These are phyloP conservation scores for Fusarium bactridioides DNA, from an alignment of 2,329 filamentous ascomycete genomes.

Conservation along the genomic window DNA sequence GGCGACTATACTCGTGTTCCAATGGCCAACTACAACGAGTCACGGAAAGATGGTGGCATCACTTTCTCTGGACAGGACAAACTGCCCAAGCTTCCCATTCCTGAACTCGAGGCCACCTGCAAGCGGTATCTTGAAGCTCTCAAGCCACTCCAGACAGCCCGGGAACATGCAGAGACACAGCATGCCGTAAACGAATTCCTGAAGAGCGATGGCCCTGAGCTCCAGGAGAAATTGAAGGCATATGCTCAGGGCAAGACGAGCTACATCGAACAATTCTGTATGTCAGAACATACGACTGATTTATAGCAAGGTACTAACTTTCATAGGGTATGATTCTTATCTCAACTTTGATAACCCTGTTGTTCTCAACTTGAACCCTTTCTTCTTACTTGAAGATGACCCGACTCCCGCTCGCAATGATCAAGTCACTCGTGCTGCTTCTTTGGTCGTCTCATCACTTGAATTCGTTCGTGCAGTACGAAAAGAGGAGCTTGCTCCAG, in stretches of 20 bases:
- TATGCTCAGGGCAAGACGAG: slow-evolving; percentile 92
- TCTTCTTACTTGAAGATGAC: slow-evolving; percentile 97
- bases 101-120: slow-evolving; percentile 81
- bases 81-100: slow-evolving; percentile 91
- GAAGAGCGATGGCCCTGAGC: slow-evolving; percentile 77
- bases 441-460: slow-evolving; percentile 86
- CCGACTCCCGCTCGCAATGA: slow-evolving; percentile 96
- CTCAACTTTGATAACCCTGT: slow-evolving; percentile 98
- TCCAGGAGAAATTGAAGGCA: slow-evolving; percentile 88
- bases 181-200: slow-evolving; percentile 86
- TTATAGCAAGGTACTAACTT: slow-evolving; percentile 8
- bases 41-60: slow-evolving; percentile 72
- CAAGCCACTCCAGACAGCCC: slow-evolving; percentile 78
- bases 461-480: slow-evolving; percentile 93
- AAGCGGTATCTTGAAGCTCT: slow-evolving; percentile 82
- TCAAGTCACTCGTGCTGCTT: slow-evolving; percentile 93
- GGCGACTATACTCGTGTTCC: slow-evolving; percentile 54
- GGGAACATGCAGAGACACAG: slow-evolving; percentile 85
- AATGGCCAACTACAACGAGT: slow-evolving; percentile 62
- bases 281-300: not conserved
- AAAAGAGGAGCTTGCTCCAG: slow-evolving; percentile 90
- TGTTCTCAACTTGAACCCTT: slow-evolving; percentile 95
- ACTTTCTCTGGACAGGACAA: slow-evolving; percentile 91
- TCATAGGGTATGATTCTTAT: slow-evolving; percentile 94
- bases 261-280: slow-evolving; percentile 99